Base-by-base conservation (phyloP, 2,329 filamentous ascomycete genomes). In the Alternaria panax region DNA sequence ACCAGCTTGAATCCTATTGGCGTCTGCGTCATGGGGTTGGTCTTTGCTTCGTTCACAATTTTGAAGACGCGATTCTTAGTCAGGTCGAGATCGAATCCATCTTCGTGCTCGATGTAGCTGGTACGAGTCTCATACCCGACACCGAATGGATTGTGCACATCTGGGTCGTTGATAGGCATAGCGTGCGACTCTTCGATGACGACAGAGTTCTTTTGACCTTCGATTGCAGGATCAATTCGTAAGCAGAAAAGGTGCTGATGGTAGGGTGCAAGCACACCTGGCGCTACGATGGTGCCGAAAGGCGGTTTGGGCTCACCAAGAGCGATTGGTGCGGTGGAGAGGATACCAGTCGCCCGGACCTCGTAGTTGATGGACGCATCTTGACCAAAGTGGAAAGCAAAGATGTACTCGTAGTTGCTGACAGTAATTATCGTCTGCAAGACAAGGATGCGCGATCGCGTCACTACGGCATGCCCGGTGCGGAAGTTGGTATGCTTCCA, bases 1-100 rank as follows among this genome's bases (percentile, higher is more conserved):
- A 79, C 63, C 30, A 87, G 74, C 67, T 83, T 85, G 73, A 84
- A 86, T 0, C 78, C 83, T 0, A 85, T 78, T 7, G 80, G 79
- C 57, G 80, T 81, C n/a, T 82, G 81, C 8, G 82, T 85, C 24
- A 84, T 74, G 1, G 70, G 68, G 60, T 87, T 87, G 54, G 73
- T 78, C 63, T 79, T 79, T 14, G 63, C 70, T 7, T 77, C 68
- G 60, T 85, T 86, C 65, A 85, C 79, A 36, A 87, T 72, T 59
- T 82, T 40, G 36, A 40, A 83, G 59, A 79, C 71, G 2, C 84
- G 79, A 59, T 73, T 66, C 27, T 56, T 64, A 12, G 47, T 59
- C 6, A 67, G 30, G 40, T 68, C 59, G 8, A 70, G 62, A 46
- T 72, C 68, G 9, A 67, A 54, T 11, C 60, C 63, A 27, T 46